A percentile compares a stretch with the other conserved stretches of the same genome.
Conservation (phyloP, 495 filamentous ascomycete genomes). For the Chaetomium cochliodes region DNA sequence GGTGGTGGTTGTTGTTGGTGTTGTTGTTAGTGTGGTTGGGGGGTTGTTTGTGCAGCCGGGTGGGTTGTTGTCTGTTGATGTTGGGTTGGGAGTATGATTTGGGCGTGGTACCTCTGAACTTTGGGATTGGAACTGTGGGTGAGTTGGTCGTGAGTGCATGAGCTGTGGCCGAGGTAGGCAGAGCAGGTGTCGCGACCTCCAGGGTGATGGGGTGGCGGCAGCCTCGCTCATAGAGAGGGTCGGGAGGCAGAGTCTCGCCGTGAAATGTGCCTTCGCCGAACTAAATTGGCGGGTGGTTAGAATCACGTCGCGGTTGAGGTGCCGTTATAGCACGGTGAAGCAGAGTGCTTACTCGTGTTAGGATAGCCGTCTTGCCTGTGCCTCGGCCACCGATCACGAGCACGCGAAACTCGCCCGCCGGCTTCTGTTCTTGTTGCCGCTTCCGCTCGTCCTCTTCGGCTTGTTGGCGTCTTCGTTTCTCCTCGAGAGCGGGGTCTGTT, state of each 20-base stretch:
- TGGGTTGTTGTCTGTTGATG: not conserved
- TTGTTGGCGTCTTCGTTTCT: constrained; percentile 16
- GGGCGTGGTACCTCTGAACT: not conserved
- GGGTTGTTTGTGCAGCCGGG: not conserved
- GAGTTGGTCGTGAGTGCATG: not conserved
- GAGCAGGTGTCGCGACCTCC: constrained; percentile 18
- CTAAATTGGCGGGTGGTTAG: constrained; percentile 23
- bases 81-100: not conserved
- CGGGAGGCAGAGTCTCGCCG: constrained; percentile 24
- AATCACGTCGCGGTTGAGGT: not conserved
- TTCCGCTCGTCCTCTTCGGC: constrained; percentile 3
- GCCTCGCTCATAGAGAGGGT: constrained; percentile 35
- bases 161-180: not conserved
- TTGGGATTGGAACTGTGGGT: not conserved
- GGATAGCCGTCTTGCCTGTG: constrained; percentile 45
- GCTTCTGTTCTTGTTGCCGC: constrained; percentile 11
- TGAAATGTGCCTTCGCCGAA: constrained; percentile 36
- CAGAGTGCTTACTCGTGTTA: constrained; percentile 38
- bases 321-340: not conserved
- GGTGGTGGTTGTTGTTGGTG: not conserved
- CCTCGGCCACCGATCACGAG: constrained; percentile 44
- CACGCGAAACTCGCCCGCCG: constrained; percentile 41
- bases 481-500: constrained; percentile 14
- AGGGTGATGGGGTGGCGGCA: constrained; percentile 38
- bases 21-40: not conserved